These are phyloP conservation scores for Cyberlindnera sargentensis DNA, from an alignment of 805 yeast genomes.

Conservation along the genomic window DNA sequence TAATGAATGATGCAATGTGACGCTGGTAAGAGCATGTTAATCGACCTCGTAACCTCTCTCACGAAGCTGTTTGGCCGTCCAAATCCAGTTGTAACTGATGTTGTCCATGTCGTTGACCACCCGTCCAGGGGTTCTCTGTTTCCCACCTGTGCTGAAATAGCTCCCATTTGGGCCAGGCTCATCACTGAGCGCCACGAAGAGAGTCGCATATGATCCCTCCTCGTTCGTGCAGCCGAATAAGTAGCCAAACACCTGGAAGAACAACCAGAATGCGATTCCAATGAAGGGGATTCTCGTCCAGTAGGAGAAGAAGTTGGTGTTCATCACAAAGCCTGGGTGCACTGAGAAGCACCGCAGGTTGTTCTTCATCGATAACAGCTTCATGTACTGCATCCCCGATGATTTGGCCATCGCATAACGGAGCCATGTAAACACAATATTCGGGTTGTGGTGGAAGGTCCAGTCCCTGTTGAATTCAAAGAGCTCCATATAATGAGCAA, in stretches of 20 bases:
- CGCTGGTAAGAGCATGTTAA: neutral
- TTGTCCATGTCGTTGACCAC: slow-evolving; percentile 52
- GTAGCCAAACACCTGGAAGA: slow-evolving; percentile 62
- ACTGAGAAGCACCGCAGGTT: slow-evolving; percentile 56
- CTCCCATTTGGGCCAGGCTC: slow-evolving; percentile 55
- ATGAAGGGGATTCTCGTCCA: slow-evolving; percentile 74
- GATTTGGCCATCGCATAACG: slow-evolving; percentile 74
- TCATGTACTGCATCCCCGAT: slow-evolving; percentile 68
- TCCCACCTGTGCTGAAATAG: slow-evolving; percentile 57
- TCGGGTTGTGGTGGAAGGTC: slow-evolving; percentile 53
- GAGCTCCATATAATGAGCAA: slow-evolving; percentile 47
- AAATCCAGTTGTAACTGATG: slow-evolving; percentile 69
- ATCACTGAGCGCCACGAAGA: slow-evolving; percentile 55
- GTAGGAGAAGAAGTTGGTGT: slow-evolving; percentile 65
- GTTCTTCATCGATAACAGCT: slow-evolving; percentile 54
- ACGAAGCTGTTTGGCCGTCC: slow-evolving; percentile 60
- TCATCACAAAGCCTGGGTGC: slow-evolving; percentile 86
- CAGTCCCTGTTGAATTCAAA: slow-evolving; percentile 33
- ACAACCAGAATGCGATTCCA: slow-evolving; percentile 68
- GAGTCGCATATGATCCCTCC: slow-evolving; percentile 60
- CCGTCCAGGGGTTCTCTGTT: slow-evolving; percentile 45
- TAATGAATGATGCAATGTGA: neutral
- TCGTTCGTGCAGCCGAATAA: slow-evolving; percentile 67
- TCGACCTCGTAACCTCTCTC: slow-evolving; percentile 38
- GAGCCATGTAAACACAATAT: slow-evolving; percentile 66